Evolutionary conservation across 257 asterid genomes (phyloP), one percentile per base, ranked within the genome.

Genomic region (Apocynum venetum): DNA sequence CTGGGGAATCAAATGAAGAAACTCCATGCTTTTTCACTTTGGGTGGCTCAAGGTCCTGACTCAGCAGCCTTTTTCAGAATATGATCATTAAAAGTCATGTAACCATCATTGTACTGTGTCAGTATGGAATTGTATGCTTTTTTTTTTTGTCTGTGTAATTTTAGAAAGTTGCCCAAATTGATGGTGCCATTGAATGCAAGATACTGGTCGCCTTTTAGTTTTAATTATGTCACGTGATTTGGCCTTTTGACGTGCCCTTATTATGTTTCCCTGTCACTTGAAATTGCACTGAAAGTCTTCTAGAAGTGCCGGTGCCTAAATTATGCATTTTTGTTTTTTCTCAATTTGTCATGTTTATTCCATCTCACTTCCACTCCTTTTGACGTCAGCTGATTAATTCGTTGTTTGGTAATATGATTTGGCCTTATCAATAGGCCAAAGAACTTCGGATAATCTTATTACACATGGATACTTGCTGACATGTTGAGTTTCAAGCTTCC

Each of bases 91-190:
- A 35, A 10, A 72, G 19, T 41, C 35, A 13, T 40, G 44, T 72
- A 52, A 46, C 47, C 9, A 47, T 48, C 38, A 48, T n/a, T 41
- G 35, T 20, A 13, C 31, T 36, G 71, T 48, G 38, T 48, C 47
- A 0, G 8, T 7, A 19, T 55, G 8, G 9, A 55, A 3, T 19
- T 19, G 25, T 25, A 10, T 43, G 56, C 59, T 63, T 40, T 35
- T 64, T 19, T 51, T 67, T 5, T 49, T 36, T 40, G 17, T 65
- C 8, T 43, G 9, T 66, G n/a, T 12, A n/a, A 38, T n/a, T 51
- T 20, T 43, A 19, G 65, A 78, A 72, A 61, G 11, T 72, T 72
- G 66, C 43, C 38, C 63, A 25, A 48, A 46, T 79, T 52, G 49
- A 14, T 4, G 40, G 35, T 14, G 63, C 12, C 61, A 17, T 66